These are phyloP conservation scores for Phytophthora melonis DNA, from an alignment of 352 stramenopile species.

Conservation along the genomic window DNA sequence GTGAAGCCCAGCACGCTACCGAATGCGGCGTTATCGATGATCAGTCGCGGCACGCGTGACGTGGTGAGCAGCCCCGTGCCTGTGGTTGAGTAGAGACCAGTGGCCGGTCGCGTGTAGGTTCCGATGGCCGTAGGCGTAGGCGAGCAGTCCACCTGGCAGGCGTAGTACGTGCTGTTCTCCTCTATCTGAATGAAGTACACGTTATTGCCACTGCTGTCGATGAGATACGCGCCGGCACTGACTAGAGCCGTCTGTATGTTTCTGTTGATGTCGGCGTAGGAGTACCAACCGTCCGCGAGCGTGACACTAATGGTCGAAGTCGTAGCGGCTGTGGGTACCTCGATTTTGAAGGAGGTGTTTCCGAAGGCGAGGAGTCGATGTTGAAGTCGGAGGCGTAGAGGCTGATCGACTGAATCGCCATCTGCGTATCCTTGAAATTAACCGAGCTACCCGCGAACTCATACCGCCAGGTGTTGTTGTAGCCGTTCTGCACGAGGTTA, in stretches of 20 bases:
- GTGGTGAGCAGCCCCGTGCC: slow-evolving; percentile 25
- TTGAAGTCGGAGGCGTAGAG: neutral
- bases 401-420: neutral
- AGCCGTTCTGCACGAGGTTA: slow-evolving; percentile 17
- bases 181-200: slow-evolving; percentile 20
- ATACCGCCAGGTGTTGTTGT: slow-evolving; percentile 19
- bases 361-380: neutral
- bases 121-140: slow-evolving; percentile 6
- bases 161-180: slow-evolving; percentile 26
- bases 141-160: slow-evolving; percentile 15
- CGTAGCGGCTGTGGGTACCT: neutral
- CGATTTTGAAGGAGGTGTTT: neutral
- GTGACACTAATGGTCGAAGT: neutral
- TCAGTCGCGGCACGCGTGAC: slow-evolving; percentile 18
- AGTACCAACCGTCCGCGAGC: slow-evolving; percentile 13
- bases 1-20: slow-evolving; percentile 23
- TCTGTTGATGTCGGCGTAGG: slow-evolving; percentile 12
- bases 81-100: slow-evolving; percentile 20
- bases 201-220: slow-evolving; percentile 15
- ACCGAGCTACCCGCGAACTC: neutral
- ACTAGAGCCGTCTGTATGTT: slow-evolving; percentile 21
- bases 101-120: slow-evolving; percentile 19
- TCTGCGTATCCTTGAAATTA: slow-evolving; percentile 10
- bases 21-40: slow-evolving; percentile 25
- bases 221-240: slow-evolving; percentile 16